Conservation (phyloP, 2,329 filamentous ascomycete species). For the Cladosporium cucumerinum region DNA sequence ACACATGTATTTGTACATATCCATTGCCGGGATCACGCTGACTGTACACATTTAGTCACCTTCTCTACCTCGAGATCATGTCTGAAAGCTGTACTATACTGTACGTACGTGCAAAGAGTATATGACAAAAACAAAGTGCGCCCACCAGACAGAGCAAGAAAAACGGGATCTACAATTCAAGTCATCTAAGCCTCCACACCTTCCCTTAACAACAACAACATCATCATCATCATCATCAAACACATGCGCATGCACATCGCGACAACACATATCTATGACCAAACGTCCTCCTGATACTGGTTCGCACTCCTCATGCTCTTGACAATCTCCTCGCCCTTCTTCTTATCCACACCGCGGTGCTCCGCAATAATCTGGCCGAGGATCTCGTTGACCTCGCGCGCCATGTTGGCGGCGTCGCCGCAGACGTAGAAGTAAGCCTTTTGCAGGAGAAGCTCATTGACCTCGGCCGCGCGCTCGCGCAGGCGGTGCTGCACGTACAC, state of each 20-base stretch:
- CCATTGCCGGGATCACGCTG: too few species aligned
- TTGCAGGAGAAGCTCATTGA: slow-evolving; percentile 83
- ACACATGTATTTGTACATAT: too few species aligned
- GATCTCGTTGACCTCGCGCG: slow-evolving; percentile 58
- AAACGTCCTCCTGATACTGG: slow-evolving; percentile 86
- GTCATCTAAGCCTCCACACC: neutral
- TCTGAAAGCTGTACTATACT: neutral
- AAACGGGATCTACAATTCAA: neutral
- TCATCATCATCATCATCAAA: too few species aligned
- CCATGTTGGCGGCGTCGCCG: slow-evolving; percentile 88
- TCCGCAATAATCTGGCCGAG: slow-evolving; percentile 82
- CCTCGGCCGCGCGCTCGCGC: slow-evolving; percentile 74
- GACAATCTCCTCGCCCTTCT: slow-evolving; percentile 92
- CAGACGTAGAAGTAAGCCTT: slow-evolving; percentile 97
- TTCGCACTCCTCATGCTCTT: slow-evolving; percentile 94
- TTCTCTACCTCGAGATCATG: too few species aligned
- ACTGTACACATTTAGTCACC: too few species aligned
- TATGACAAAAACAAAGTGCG: neutral
- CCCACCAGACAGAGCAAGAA: neutral
- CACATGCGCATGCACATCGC: too few species aligned
- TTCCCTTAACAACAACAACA: neutral
- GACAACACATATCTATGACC: slow-evolving; percentile 48
- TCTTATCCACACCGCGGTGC: slow-evolving; percentile 74
- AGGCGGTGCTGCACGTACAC: slow-evolving; percentile 96
- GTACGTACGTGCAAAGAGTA: neutral